Base-by-base conservation (phyloP, 1,284 basidiomycete species). In the Golubevia sp. region DNA sequence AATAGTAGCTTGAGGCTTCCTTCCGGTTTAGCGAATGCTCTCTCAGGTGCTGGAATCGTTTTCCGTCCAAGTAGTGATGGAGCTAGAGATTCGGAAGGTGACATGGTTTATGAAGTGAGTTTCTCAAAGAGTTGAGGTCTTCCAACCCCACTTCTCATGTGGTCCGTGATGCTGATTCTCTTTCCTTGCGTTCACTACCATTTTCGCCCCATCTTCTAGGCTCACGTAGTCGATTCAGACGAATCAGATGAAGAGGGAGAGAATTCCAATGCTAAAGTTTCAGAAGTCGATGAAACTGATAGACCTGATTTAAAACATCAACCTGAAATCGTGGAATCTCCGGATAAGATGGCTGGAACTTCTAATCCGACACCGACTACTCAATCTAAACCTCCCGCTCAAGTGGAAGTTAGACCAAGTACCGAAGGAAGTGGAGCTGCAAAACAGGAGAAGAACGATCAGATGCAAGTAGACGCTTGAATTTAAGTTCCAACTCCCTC, bases 1-100 rank as follows among this genome's bases (percentile, higher is more conserved):
- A 20, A 38, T 21, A 50, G 25, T 20, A 53, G 61, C n/a, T 55
- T 75, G 13, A 66, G 64, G 27, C 50, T 76, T 56, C 70, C 76
- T 15, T 72, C 69, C 24, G 70, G 67, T 27, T 44, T 79, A 53
- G 74, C 75, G 13, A 68, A 66, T 20, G 77, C 77, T 24, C 58
- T 79, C 11, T 70, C 68, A 55, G 73, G 75, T 24, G 75, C 76
- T 15, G 76, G 77, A 51, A 76, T 79, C 54, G 77, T 79, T 2
- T 74, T 79, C 59, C 65, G 77, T 49, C 77, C 77, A 4, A 27
- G 50, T 52, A 13, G 50, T 7, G 25, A 27, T 23, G 70, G 73
- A 26, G 8, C 18, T 30, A 64, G 70, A 50, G 70, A 74, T 34
- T 68, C 76, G 11, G 69, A 64, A 15, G 76, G 76, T 23, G 74